Base-by-base conservation (phyloP, 352 stramenopile species). In the Globisporangium spinosum region DNA sequence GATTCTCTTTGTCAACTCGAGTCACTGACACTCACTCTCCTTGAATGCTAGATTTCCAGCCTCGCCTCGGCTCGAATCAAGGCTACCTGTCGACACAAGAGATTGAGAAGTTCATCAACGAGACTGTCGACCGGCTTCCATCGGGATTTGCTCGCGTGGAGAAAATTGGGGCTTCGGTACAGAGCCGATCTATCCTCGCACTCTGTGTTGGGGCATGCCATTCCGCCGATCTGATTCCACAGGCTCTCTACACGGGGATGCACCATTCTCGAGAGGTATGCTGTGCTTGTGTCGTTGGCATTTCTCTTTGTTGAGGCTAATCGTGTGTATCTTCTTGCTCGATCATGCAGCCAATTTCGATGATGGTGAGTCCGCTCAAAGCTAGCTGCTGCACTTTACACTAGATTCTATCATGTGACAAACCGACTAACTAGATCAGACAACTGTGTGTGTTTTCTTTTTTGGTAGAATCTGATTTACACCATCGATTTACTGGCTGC, bases 201-300 rank as follows among this genome's bases (percentile, higher is more conserved):
- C 73, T 95, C 9, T 95, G 88, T 62, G 25, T 95, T 6, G 88
- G 88, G 7, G 76, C 74, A 0, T 95, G 86, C 49, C 34, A 74
- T 15, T 10, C 40, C 0, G 40, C 23, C 17, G 23, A 32, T 3
- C 22, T 68, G 55, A 58, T 76, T 3, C 85, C 88, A 0, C 84
- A 93, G 74, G 71, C 78, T 4, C 78, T 95, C 1, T 95, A 85
- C 67, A 95, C 88, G 10, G 88, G 84, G 35, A 87, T 95, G 80
- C 88, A 95, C 51, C 88, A 95, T 66, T 84, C 88, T 27, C 85
- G 88, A 27, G 88, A 95, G 80, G 82, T 89, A 74, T 38, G 17
- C 13, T 45, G 43, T 15, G 25, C 29, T 64, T 20, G 32, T 54
- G 15, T 23, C 17, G 13, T 27, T 62, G 2, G 40, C n/a, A 22